These are phyloP conservation scores for Metarhizium brunneum DNA, from an alignment of 2,329 filamentous ascomycete genomes.

Conservation along the genomic window DNA sequence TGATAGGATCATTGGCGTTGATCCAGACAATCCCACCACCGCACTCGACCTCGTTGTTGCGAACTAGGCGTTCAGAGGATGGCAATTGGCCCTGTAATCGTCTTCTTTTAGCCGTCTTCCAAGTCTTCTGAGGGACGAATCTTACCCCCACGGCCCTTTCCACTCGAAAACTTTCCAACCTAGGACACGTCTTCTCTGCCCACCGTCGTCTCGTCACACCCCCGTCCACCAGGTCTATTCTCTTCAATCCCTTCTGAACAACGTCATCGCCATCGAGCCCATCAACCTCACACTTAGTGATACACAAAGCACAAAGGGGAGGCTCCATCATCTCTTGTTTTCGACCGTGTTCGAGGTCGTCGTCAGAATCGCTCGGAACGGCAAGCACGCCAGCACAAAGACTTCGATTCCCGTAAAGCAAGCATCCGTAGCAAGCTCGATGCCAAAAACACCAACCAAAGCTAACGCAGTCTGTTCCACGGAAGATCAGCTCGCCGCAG, in stretches of 20 bases:
- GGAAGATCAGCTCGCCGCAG: slow-evolving; percentile 44
- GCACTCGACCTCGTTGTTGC: background rate
- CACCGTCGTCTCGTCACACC: slow-evolving; percentile 36
- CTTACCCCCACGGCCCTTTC: background rate
- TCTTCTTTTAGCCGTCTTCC: slow-evolving; percentile 12
- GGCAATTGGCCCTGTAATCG: background rate
- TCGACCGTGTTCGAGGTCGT: slow-evolving; percentile 5
- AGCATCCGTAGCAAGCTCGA: slow-evolving; percentile 43
- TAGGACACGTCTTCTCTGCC: slow-evolving; percentile 18
- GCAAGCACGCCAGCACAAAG: slow-evolving; percentile 23
- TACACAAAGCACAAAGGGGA: slow-evolving; percentile 41
- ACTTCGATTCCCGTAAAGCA: slow-evolving; percentile 37
- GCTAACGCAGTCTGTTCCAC: slow-evolving; percentile 45
- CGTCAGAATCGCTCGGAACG: slow-evolving; percentile 25
- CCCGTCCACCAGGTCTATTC: slow-evolving; percentile 34
- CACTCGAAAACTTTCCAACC: background rate
- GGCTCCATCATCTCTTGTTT: slow-evolving; percentile 34
- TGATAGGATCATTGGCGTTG: slow-evolving; percentile 38
- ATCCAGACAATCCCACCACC: slow-evolving; percentile 35
- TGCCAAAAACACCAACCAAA: slow-evolving; percentile 56
- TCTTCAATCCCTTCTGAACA: slow-evolving; percentile 32
- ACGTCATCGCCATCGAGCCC: slow-evolving; percentile 19
- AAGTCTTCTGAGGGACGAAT: background rate
- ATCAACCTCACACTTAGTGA: slow-evolving; percentile 29
- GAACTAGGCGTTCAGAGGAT: background rate